These are phyloP conservation scores for Eimeria falciformis DNA, from an alignment of 169 alveolate genomes.

Conservation along the genomic window DNA sequence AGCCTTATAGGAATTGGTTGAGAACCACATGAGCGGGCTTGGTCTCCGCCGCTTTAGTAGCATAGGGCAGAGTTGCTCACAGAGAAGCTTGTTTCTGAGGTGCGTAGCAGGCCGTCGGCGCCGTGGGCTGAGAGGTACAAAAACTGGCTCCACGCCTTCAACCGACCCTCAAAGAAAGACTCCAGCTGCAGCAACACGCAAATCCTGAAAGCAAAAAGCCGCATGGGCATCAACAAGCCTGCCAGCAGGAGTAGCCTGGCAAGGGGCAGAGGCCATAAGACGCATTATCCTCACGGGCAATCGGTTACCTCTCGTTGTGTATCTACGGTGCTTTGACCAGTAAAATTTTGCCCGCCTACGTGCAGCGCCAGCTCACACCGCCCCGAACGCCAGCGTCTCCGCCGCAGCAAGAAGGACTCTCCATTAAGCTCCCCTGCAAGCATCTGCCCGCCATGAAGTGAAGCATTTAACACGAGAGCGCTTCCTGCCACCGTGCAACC, in stretches of 20 bases:
- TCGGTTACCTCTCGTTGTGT: conserved; percentile 59
- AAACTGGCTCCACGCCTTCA: conserved; percentile 65
- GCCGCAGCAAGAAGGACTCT: conserved; percentile 46
- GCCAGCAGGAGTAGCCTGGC: no score
- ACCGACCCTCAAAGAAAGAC: conserved; percentile 44
- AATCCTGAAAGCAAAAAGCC: background rate
- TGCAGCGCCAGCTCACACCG: conserved; percentile 63
- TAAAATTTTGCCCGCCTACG: conserved; percentile 46
- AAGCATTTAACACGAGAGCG: background rate
- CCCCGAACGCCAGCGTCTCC: conserved; percentile 74
- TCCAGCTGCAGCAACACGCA: conserved; percentile 56
- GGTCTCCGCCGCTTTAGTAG: background rate
- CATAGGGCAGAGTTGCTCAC: background rate
- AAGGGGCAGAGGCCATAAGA: background rate
- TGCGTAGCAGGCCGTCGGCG: conserved; percentile 48
- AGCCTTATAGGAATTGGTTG: no score
- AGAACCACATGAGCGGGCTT: no score
- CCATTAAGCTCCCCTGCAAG: conserved; percentile 45
- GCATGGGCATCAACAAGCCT: background rate
- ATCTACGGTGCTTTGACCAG: conserved; percentile 52
- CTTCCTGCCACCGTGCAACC: no score
- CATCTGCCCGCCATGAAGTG: background rate
- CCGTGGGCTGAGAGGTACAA: conserved; percentile 61
- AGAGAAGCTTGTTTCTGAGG: conserved; percentile 64
- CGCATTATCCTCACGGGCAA: background rate